Percentiles rank a stretch among this genome's conserved stretches.
These are phyloP conservation scores for Serendipita vermifera DNA, from an alignment of 768 basidiomycete species.

Conservation along the genomic window DNA sequence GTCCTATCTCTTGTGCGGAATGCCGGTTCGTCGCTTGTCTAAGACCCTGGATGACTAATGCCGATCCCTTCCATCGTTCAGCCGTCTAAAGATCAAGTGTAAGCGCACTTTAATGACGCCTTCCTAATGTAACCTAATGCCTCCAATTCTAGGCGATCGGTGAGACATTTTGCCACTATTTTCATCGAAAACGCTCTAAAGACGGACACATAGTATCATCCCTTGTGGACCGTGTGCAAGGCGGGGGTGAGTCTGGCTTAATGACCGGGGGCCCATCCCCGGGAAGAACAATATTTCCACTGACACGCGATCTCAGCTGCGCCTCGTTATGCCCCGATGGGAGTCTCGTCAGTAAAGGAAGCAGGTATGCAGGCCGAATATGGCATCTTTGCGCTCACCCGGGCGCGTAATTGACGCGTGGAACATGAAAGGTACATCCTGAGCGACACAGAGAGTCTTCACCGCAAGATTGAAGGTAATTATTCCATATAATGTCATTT, in stretches of 20 bases:
- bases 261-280: background rate
- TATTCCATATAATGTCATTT: background rate
- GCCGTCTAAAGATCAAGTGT: too few species aligned
- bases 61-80: too few species aligned
- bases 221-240: background rate
- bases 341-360: slow-evolving; percentile 1
- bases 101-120: too few species aligned
- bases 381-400: background rate
- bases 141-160: too few species aligned
- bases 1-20: too few species aligned
- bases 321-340: background rate
- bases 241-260: background rate
- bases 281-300: background rate
- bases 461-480: slow-evolving; percentile 2
- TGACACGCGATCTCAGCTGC: background rate
- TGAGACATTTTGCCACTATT: too few species aligned
- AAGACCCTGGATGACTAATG: too few species aligned
- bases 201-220: background rate
- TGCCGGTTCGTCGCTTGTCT: too few species aligned
- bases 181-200: too few species aligned
- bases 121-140: too few species aligned
- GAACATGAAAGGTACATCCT: background rate
- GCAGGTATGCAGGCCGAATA: background rate
- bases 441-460: slow-evolving; percentile 2
- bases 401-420: background rate